Percentiles rank a stretch among this genome's conserved stretches.
phyloP scores from a whole-genome alignment of 2,329 filamentous ascomycete genomes.

The Pseudovirgaria hyperparasitica region DNA sequence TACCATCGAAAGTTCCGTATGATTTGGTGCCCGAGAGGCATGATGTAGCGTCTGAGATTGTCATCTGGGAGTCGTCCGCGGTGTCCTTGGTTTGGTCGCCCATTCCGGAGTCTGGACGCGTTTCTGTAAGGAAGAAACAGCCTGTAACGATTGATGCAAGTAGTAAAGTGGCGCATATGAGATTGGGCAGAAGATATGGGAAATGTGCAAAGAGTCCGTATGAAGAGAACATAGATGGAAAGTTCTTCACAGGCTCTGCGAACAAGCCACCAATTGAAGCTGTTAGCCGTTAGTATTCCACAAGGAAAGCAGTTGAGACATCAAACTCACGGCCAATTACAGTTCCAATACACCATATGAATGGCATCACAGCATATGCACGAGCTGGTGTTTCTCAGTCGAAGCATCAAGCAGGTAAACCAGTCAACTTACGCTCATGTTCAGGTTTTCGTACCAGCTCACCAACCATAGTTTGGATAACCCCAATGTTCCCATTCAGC shows the following conservation, averaged over 20 bases:
- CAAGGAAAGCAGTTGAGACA: not conserved
- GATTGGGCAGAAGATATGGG: slow-evolving; percentile 80
- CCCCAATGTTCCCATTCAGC: slow-evolving; percentile 83
- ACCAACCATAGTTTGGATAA: slow-evolving; percentile 88
- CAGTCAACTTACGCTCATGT: slow-evolving; percentile 59
- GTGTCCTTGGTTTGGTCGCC: slow-evolving; percentile 26
- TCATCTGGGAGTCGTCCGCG: slow-evolving; percentile 52
- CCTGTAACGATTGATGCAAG: slow-evolving; percentile 67
- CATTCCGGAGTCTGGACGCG: slow-evolving; percentile 49
- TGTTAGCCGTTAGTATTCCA: slow-evolving; percentile 2
- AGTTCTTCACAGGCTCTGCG: slow-evolving; percentile 62
- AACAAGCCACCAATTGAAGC: slow-evolving; percentile 77
- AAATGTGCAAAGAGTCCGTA: slow-evolving; percentile 62
- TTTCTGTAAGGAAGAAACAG: slow-evolving; percentile 72
- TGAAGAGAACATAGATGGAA: slow-evolving; percentile 56
- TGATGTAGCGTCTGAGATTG: slow-evolving; percentile 59
- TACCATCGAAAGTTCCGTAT: slow-evolving; percentile 54
- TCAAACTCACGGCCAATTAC: slow-evolving; percentile 50
- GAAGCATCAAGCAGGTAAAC: not conserved
- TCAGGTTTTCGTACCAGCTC: slow-evolving; percentile 80
- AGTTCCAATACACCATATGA: slow-evolving; percentile 83
- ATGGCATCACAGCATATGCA: slow-evolving; percentile 85
- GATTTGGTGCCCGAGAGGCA: slow-evolving; percentile 56
- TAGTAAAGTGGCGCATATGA: slow-evolving; percentile 67
- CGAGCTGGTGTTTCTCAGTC: slow-evolving; percentile 42